Evolutionary conservation across 805 yeast genomes (phyloP), one percentile per base, ranked within the genome.

Genomic region (Monosporozyma siamensis): DNA sequence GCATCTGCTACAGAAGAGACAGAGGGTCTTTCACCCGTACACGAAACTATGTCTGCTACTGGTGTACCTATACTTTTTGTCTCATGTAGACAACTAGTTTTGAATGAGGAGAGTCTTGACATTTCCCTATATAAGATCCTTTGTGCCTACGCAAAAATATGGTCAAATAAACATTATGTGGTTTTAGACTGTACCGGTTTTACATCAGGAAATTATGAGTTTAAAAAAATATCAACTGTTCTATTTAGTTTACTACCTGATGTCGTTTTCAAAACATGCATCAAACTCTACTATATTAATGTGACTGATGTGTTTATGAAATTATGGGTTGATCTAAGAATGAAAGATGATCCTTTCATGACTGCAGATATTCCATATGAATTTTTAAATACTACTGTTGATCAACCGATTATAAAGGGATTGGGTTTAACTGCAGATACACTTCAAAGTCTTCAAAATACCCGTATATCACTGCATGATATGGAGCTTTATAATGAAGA

Each of bases 121-220:
- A 57, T 71, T 5, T 58, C 80, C 15, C 64, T 74, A 15, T 85
- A 74, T 58, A 70, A 78, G 45, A 48, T 77, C 7, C 71, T 82
- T 40, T 85, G 81, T 49, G 69, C 75, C 5, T 72, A 78, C n/a
- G 71, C 81, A 40, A 82, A 79, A 53, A 67, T 83, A 17, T 81
- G 90, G 87, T 77, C 78, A 17, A 68, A 73, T 29, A 75, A 74
- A 42, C 83, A 71, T 54, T 73, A 76, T 45, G 44, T 78, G 39
- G 72, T 83, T 5, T 49, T 75, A 46, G 95, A 86, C 57, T 75
- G 82, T 48, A 81, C 95, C 0, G 78, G 77, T 7, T 77, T 70
- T 54, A 54, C 63, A 18, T 58, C 63, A 5, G 34, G 27, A 2
- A 34, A 37, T 5, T 31, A 18, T 4, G 49, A 43, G 4, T 49